Evolutionary conservation across 1,139 yeast genomes (phyloP).

Genomic region (Debaryomyces psychrophilus): DNA sequence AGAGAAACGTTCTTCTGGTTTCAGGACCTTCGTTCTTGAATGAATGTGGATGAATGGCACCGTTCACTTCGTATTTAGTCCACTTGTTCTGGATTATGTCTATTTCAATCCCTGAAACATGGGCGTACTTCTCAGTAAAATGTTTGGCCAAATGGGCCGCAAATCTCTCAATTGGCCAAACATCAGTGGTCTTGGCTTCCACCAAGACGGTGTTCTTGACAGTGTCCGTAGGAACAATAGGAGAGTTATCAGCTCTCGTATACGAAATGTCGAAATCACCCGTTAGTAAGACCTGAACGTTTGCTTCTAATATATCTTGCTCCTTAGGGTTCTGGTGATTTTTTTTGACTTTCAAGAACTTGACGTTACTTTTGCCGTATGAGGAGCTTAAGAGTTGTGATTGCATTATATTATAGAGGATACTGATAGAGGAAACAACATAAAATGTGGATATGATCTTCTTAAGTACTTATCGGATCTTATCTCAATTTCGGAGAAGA

Average conservation of each 20-base stretch:
- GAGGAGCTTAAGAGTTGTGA: constrained; percentile 50
- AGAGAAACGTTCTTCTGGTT: constrained; percentile 62
- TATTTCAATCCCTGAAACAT: constrained; percentile 72
- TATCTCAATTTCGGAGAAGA: constrained; percentile 1
- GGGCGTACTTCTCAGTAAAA: constrained; percentile 73
- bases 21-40: constrained; percentile 86
- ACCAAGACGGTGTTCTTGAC: constrained; percentile 85
- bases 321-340: constrained; percentile 67
- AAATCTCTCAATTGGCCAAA: constrained; percentile 88
- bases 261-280: constrained; percentile 81
- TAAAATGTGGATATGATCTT: neutral
- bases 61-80: constrained; percentile 75
- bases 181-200: constrained; percentile 78
- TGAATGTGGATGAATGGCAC: constrained; percentile 78
- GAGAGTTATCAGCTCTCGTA: constrained; percentile 83
- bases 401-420: constrained; percentile 11
- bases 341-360: constrained; percentile 83
- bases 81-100: constrained; percentile 73
- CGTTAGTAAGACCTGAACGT: constrained; percentile 70
- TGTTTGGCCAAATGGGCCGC: constrained; percentile 85
- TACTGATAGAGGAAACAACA: neutral
- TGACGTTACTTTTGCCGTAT: constrained; percentile 91
- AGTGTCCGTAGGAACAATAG: constrained; percentile 94
- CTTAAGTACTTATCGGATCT: neutral
- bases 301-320: constrained; percentile 85